A percentile compares a stretch with the other conserved stretches of the same genome.
These are phyloP conservation scores for Pleurotus giganteus DNA, from an alignment of 768 basidiomycete species.

Conservation along the genomic window DNA sequence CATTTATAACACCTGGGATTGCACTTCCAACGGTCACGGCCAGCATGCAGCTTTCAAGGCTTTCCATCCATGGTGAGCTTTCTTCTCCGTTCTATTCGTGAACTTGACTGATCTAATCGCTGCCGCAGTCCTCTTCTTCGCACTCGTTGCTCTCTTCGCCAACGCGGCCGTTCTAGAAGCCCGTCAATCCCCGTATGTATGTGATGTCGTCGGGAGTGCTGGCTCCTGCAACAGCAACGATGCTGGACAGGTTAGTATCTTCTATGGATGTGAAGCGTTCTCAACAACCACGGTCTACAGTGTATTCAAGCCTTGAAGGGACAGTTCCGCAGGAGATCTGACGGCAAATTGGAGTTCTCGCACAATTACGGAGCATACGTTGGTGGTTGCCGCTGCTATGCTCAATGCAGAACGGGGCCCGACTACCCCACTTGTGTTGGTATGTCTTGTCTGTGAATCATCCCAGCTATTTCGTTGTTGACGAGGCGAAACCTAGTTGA, in stretches of 20 bases:
- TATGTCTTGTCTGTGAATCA: not conserved
- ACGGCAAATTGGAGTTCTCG: not conserved
- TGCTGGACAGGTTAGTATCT: not conserved
- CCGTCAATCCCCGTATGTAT: not conserved
- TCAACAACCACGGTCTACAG: not conserved
- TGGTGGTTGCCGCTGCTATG: conserved; percentile 8
- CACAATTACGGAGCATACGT: not conserved
- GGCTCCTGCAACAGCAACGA: not conserved
- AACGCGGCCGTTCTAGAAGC: conserved; percentile 2
- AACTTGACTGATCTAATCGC: too few species aligned
- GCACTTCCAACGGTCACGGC: too few species aligned
- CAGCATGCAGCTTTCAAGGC: too few species aligned
- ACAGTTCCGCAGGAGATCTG: not conserved
- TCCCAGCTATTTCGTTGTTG: not conserved
- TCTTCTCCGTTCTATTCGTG: too few species aligned
- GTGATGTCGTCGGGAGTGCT: not conserved
- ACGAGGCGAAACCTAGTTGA: not conserved
- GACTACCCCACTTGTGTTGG: conserved; percentile 2
- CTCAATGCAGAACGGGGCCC: not conserved
- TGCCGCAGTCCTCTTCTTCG: too few species aligned
- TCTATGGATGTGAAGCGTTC: not conserved
- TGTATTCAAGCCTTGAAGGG: not conserved
- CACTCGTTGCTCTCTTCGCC: too few species aligned
- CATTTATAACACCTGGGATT: too few species aligned
- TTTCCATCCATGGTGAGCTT: too few species aligned